A percentile compares a stretch with the other conserved stretches of the same genome.
Evolutionary conservation across 2,329 filamentous ascomycete genomes (phyloP).

Genomic region (Setomelanomma holmii): DNA sequence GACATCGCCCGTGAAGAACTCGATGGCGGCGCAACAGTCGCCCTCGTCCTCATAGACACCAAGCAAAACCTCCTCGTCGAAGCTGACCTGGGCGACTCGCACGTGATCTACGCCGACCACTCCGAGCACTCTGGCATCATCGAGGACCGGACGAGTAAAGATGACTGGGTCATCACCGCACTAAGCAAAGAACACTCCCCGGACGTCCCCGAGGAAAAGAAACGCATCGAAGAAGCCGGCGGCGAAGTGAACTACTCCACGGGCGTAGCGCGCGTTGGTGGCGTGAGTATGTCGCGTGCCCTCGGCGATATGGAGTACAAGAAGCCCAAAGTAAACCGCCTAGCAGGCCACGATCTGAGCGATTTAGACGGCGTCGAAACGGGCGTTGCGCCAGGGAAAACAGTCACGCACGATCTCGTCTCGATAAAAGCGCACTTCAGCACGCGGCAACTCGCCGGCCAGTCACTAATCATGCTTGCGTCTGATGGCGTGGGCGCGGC

Average conservation of each 20-base stretch:
- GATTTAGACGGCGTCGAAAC: conserved; percentile 32
- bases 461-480: conserved; percentile 26
- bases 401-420: conserved; percentile 26
- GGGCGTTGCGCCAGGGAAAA: conserved; percentile 29
- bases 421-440: conserved; percentile 33
- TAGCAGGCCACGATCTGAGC: conserved; percentile 31
- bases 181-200: conserved; percentile 29
- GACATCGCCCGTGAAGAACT: conserved; percentile 24
- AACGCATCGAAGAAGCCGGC: conserved; percentile 30
- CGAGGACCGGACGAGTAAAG: conserved; percentile 8
- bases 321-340: conserved; percentile 30
- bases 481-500: conserved; percentile 32
- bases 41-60: conserved; percentile 29
- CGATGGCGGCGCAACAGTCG: conserved; percentile 31
- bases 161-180: conserved; percentile 24
- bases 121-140: conserved; percentile 11
- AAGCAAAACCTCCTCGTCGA: conserved; percentile 28
- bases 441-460: conserved; percentile 20
- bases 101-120: conserved; percentile 25
- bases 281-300: conserved; percentile 33
- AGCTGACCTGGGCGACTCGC: conserved; percentile 33
- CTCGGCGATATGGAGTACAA: conserved; percentile 33
- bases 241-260: conserved; percentile 30
- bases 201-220: conserved; percentile 25
- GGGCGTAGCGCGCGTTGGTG: conserved; percentile 30